phyloP scores from a whole-genome alignment of 2,329 filamentous ascomycete genomes.

The Cladosporium cucumerinum region DNA sequence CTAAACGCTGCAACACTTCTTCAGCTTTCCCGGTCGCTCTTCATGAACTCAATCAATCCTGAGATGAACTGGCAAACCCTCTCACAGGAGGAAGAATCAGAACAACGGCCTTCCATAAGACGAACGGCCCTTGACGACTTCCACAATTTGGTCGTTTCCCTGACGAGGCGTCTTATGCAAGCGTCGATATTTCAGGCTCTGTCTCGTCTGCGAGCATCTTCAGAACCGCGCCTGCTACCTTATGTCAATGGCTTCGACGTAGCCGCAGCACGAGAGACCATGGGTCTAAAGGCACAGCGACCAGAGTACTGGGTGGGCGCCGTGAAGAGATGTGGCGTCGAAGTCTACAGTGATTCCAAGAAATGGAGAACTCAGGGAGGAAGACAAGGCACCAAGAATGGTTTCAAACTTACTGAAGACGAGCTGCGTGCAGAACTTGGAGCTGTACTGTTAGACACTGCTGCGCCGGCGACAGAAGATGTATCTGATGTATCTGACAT shows the following conservation, averaged over 20 bases:
- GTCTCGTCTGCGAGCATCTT: constrained; percentile 59
- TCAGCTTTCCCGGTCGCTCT: constrained; percentile 60
- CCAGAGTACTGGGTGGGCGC: constrained; percentile 51
- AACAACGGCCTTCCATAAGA: constrained; percentile 64
- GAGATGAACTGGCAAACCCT: constrained; percentile 67
- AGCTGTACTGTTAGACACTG: background rate
- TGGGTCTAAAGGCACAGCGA: constrained; percentile 49
- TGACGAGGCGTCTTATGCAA: constrained; percentile 69
- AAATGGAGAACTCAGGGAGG: constrained; percentile 28
- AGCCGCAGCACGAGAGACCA: constrained; percentile 50
- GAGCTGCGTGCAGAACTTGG: constrained; percentile 43
- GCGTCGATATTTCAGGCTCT: constrained; percentile 67
- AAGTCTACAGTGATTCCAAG: constrained; percentile 42
- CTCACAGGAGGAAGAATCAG: constrained; percentile 39
- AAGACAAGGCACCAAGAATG: constrained; percentile 25
- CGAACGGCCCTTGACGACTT: constrained; percentile 75
- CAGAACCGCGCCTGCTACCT: constrained; percentile 26
- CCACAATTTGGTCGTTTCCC: constrained; percentile 61
- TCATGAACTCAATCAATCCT: constrained; percentile 64
- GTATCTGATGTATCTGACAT: constrained; percentile 33
- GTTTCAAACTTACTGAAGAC: constrained; percentile 35
- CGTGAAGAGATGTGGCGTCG: constrained; percentile 51
- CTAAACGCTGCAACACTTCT: constrained; percentile 62
- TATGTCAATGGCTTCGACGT: constrained; percentile 46
- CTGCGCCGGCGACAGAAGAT: background rate